phyloP scores from a whole-genome alignment of 2,329 filamentous ascomycete species.

The Clathrospora elynae region DNA sequence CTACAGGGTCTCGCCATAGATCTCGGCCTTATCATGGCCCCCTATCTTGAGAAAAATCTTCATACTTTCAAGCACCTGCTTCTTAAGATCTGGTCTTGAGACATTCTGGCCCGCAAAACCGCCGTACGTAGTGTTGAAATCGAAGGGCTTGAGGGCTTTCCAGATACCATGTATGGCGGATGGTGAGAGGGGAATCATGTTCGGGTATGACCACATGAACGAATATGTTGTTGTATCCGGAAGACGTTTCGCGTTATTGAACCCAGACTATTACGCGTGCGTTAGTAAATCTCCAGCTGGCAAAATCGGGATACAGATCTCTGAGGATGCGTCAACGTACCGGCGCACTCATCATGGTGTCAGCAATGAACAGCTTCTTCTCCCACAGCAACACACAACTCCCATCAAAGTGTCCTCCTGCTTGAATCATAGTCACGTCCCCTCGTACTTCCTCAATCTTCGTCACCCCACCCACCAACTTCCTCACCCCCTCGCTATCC shows the following conservation, averaged over 20 bases:
- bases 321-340: conserved; percentile 41
- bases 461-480: conserved; percentile 52
- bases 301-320: not conserved
- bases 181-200: conserved; percentile 69
- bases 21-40: conserved; percentile 53
- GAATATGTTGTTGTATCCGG: conserved; percentile 60
- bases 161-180: conserved; percentile 71
- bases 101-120: conserved; percentile 70
- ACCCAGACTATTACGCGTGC: conserved; percentile 29
- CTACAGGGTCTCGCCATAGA: conserved; percentile 43
- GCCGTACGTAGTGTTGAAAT: conserved; percentile 71
- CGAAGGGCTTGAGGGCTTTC: conserved; percentile 64
- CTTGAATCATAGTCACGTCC: conserved; percentile 65
- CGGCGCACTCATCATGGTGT: conserved; percentile 75
- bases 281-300: not conserved
- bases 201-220: conserved; percentile 71
- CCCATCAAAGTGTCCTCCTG: conserved; percentile 81
- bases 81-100: conserved; percentile 61
- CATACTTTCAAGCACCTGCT: conserved; percentile 73
- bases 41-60: conserved; percentile 68
- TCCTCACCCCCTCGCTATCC: conserved; percentile 50
- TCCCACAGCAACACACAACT: conserved; percentile 68
- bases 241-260: conserved; percentile 48
- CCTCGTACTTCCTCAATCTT: conserved; percentile 52
- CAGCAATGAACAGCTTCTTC: conserved; percentile 69